These are phyloP conservation scores for Hypoxylon fragiforme DNA, from an alignment of 495 filamentous ascomycete genomes.

Conservation along the genomic window DNA sequence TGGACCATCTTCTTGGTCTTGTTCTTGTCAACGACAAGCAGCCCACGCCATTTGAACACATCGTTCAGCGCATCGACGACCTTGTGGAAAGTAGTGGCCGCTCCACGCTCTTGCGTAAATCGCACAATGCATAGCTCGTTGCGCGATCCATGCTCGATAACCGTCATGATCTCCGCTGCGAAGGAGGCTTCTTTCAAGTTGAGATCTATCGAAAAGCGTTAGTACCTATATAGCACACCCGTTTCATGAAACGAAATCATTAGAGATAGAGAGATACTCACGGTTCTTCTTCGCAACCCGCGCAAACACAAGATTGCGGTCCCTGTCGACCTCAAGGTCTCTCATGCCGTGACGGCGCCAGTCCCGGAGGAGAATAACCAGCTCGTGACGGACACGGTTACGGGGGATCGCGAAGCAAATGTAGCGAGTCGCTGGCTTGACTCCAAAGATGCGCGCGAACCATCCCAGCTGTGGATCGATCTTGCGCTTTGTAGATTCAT, in stretches of 20 bases:
- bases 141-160: constrained; percentile 76
- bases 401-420: constrained; percentile 74
- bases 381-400: constrained; percentile 70
- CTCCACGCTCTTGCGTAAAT: constrained; percentile 85
- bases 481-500: constrained; percentile 41
- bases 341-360: constrained; percentile 81
- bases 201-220: constrained; percentile 57
- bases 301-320: constrained; percentile 71
- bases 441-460: constrained; percentile 83
- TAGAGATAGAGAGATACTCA: too few species aligned
- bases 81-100: constrained; percentile 79
- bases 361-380: constrained; percentile 69
- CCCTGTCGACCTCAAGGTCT: constrained; percentile 73
- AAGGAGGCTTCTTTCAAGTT: constrained; percentile 77
- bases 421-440: constrained; percentile 76
- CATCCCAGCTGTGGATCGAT: constrained; percentile 73
- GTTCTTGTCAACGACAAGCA: constrained; percentile 71
- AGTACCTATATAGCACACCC: too few species aligned
- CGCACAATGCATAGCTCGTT: constrained; percentile 72
- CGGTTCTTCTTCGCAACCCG: constrained; percentile 74
- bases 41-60: constrained; percentile 58
- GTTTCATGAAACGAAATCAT: too few species aligned
- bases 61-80: constrained; percentile 74
- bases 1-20: constrained; percentile 70
- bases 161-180: constrained; percentile 78